Base-by-base conservation (phyloP, 129 eudicot species). In the Helianthus annuus region DNA sequence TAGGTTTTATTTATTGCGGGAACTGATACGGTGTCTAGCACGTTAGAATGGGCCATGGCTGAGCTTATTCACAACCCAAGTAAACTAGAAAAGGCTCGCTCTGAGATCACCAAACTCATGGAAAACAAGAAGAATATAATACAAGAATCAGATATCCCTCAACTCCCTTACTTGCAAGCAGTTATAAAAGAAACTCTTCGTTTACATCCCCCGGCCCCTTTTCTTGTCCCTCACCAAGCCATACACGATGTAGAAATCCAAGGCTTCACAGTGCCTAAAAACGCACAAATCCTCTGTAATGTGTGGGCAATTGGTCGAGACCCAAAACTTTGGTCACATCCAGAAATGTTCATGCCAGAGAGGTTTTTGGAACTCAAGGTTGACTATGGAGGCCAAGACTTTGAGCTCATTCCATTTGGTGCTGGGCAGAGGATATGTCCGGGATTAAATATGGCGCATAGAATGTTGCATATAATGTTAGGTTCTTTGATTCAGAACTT, bases 251-350 rank as follows among this genome's bases (percentile, higher is more conserved):
- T 71, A n/a, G 76, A 86, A 52, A 24, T 86, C 36, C 51, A 75
- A 9, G 82, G 82, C 45, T 86, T 74, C 65, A 45, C 67, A 0
- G 66, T 83, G 27, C 91, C 91, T 7, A 75, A 80, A 64, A 64
- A 71, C 15, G 80, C 91, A 5, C 80, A 83, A 55, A 27, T 86
- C 7, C 53, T 83, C 22, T 64, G 85, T 55, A 83, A 86, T 27
- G 77, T 77, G 32, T 86, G 91, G 86, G 85, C 86, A 1, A 77
- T 62, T 19, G 88, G 91, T 0, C 56, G 82, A 46, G 91, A 86
- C 54, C 56, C 85, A 3, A 63, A 59, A 1, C 2, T 72, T 13
- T 80, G 91, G 88, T 19, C 68, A 0, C 11, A 78, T 53, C 73
- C 85, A 9, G 78, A 79, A 24, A 27, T 12, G 1, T 86, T 86